Evolutionary conservation across 2,329 filamentous ascomycete genomes (phyloP).

Genomic region (Trichoderma afroharzianum): DNA sequence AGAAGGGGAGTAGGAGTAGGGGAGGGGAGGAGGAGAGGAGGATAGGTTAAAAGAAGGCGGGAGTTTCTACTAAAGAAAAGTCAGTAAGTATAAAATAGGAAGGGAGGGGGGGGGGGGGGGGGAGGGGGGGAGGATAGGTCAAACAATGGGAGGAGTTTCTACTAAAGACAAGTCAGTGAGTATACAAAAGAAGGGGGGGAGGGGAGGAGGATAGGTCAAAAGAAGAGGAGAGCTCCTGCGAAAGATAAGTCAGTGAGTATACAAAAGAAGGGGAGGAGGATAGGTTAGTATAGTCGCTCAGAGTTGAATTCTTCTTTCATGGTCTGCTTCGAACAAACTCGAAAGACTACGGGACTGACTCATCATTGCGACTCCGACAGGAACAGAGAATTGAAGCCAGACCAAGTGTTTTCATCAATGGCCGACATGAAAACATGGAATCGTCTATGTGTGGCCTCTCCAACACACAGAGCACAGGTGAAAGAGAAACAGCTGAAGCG

Average conservation of each 20-base stretch:
- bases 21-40: not conserved
- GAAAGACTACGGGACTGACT: not conserved
- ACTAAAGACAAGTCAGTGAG: no score
- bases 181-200: not conserved
- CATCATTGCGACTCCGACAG: not conserved
- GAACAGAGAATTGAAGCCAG: not conserved
- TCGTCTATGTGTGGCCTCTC: not conserved
- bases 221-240: not conserved
- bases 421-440: not conserved
- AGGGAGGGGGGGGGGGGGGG: not conserved
- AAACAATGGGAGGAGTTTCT: not conserved
- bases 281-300: not conserved
- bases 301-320: not conserved
- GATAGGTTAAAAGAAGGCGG: not conserved
- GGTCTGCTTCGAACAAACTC: not conserved
- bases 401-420: not conserved
- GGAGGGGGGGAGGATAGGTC: not conserved
- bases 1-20: not conserved
- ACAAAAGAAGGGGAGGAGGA: not conserved
- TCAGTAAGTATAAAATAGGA: not conserved
- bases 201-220: no score
- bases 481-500: not conserved
- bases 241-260: not conserved
- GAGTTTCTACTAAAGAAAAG: not conserved
- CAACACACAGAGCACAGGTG: not conserved